Percentiles rank a stretch among this genome's conserved stretches.
Conservation (phyloP, 208 protist genomes). For the Crithidia fasciculata region DNA sequence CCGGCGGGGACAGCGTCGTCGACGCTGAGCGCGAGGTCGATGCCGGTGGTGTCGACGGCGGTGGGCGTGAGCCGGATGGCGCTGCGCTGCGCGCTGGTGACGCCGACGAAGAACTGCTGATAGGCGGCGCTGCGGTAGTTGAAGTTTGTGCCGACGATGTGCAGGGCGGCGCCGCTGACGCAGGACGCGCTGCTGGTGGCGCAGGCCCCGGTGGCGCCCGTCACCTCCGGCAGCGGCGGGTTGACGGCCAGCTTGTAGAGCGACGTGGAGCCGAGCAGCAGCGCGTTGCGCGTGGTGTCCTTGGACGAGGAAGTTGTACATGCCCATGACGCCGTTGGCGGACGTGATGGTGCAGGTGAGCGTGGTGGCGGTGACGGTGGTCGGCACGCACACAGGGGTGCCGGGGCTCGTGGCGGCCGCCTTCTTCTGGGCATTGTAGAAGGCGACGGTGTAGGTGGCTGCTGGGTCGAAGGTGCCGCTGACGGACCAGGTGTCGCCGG, state of each 20-base stretch:
- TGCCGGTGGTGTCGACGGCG: no score
- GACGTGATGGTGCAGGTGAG: conserved; percentile 36
- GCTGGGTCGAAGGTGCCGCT: conserved; percentile 37
- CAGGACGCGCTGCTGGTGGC: conserved; percentile 33
- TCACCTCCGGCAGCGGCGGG: conserved; percentile 36
- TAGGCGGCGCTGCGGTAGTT: conserved; percentile 27
- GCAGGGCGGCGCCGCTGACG: conserved; percentile 28
- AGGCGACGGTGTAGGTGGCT: conserved; percentile 32
- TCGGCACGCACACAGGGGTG: conserved; percentile 10
- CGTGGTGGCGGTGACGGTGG: conserved; percentile 19
- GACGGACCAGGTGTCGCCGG: conserved; percentile 35
- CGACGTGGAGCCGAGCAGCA: conserved; percentile 32
- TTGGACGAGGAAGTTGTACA: conserved; percentile 42
- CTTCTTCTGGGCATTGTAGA: conserved; percentile 35
- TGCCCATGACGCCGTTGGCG: conserved; percentile 35
- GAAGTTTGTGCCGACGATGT: conserved; percentile 36
- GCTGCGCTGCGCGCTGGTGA: background rate
- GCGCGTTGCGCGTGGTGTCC: conserved; percentile 20
- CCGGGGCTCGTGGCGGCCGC: conserved; percentile 13
- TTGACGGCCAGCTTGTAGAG: conserved; percentile 31
- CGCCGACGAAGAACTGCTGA: conserved; percentile 38
- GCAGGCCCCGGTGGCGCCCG: conserved; percentile 33
- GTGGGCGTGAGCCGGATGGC: no score
- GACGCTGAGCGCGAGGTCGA: no score
- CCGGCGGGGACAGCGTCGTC: no score